Evolutionary conservation across 2,329 filamentous ascomycete genomes (phyloP).

Genomic region (Paramyrothecium roridum): DNA sequence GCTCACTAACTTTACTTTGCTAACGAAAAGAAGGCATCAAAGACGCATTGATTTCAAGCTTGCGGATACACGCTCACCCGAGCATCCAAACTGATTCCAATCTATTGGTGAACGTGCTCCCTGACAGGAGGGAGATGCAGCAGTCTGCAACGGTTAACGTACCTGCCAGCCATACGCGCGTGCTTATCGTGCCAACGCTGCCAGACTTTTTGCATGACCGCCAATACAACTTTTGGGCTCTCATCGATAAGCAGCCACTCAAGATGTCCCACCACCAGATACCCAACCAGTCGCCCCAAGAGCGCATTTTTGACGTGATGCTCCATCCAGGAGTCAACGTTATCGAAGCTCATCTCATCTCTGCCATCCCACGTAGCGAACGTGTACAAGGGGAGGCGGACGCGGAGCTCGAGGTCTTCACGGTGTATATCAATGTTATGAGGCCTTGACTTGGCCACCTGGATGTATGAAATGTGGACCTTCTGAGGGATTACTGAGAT

Average conservation of each 20-base stretch:
- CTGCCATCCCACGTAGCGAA: conserved; percentile 60
- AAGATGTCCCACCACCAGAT: conserved; percentile 42
- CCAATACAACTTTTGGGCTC: conserved; percentile 74
- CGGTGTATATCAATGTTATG: conserved; percentile 69
- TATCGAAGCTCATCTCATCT: conserved; percentile 75
- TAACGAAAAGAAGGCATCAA: conserved; percentile 38
- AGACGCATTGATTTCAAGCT: conserved; percentile 64
- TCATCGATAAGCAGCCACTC: conserved; percentile 65
- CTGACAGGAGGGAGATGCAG: conserved; percentile 63
- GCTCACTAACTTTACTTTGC: background rate
- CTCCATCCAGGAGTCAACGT: conserved; percentile 72
- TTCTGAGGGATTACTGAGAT: too few relatives aligned
- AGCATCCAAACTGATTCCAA: conserved; percentile 58
- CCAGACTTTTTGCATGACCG: conserved; percentile 61
- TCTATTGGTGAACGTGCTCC: conserved; percentile 61
- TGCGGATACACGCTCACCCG: conserved; percentile 67
- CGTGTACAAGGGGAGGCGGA: conserved; percentile 56
- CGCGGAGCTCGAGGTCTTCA: conserved; percentile 76
- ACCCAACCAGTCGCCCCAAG: conserved; percentile 53
- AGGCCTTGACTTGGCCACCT: conserved; percentile 30
- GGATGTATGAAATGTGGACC: conserved; percentile 5
- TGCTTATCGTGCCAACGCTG: conserved; percentile 69
- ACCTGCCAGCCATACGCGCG: conserved; percentile 62
- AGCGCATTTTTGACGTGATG: conserved; percentile 72
- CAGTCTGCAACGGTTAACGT: conserved; percentile 72